Evolutionary conservation across 108 stramenopile genomes (phyloP).

Genomic region (Asterionellopsis glacialis): DNA sequence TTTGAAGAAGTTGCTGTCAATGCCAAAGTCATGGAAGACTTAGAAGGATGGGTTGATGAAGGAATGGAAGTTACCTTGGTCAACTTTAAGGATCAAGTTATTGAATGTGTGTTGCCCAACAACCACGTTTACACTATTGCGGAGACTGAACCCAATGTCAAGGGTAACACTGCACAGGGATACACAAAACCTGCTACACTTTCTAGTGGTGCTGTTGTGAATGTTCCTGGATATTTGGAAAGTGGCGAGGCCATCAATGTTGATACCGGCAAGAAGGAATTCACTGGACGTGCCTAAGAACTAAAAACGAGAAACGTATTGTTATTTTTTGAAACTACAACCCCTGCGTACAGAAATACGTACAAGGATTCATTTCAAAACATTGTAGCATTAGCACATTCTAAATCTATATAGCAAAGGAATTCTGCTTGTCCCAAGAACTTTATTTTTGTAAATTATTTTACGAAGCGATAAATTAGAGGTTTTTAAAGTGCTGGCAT

Average conservation of each 20-base stretch:
- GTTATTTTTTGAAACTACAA: too few relatives aligned
- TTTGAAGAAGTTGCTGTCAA: conserved; percentile 85
- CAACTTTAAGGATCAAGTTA: conserved; percentile 78
- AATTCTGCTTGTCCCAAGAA: too few relatives aligned
- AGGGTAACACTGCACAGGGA: conserved; percentile 60
- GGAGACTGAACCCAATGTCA: conserved; percentile 88
- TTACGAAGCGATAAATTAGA: too few relatives aligned
- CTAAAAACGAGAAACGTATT: too few relatives aligned
- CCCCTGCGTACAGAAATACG: too few relatives aligned
- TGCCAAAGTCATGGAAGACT: conserved; percentile 53
- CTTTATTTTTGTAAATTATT: too few relatives aligned
- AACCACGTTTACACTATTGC: conserved; percentile 66
- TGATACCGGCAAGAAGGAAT: conserved; percentile 75
- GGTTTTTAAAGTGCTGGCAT: too few relatives aligned
- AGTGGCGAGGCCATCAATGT: conserved; percentile 69
- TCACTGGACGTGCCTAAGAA: conserved; percentile 20
- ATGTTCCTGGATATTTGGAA: conserved; percentile 74
- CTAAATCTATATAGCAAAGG: too few relatives aligned
- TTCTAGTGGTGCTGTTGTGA: conserved; percentile 68
- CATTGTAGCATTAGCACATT: too few relatives aligned
- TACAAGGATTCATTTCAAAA: too few relatives aligned
- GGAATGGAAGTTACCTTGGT: conserved; percentile 77
- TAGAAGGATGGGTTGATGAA: conserved; percentile 78
- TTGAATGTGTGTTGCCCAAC: conserved; percentile 80
- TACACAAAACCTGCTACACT: conserved; percentile 72